Conservation (phyloP, 257 asterid species). For the Solanum clarkiae region DNA sequence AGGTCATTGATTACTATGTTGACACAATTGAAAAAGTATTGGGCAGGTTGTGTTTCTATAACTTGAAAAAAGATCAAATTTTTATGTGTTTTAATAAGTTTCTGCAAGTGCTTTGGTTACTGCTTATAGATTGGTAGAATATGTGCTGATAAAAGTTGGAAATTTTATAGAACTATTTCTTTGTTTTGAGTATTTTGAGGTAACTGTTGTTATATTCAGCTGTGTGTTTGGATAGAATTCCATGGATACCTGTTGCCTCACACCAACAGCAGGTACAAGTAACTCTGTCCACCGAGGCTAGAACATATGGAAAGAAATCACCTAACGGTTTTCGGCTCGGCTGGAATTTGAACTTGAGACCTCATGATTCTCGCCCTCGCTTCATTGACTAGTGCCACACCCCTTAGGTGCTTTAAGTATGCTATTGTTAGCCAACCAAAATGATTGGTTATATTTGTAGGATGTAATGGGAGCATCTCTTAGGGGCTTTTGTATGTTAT, state of each 20-base stretch:
- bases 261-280: too few relatives aligned
- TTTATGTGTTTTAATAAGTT: background rate
- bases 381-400: too few relatives aligned
- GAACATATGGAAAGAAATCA: too few relatives aligned
- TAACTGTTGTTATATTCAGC: background rate
- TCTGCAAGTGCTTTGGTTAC: background rate
- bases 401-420: background rate
- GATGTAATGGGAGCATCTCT: background rate
- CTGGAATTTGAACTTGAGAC: too few relatives aligned
- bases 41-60: conserved; percentile 32
- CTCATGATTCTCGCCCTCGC: too few relatives aligned
- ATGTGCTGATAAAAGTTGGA: background rate
- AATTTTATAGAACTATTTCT: background rate
- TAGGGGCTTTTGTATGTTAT: background rate
- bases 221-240: too few relatives aligned
- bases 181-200: background rate
- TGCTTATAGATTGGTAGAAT: background rate
- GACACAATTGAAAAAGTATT: conserved; percentile 45
- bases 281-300: too few relatives aligned
- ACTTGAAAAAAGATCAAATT: background rate
- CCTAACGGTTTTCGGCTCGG: too few relatives aligned
- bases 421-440: background rate
- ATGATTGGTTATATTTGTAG: background rate
- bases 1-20: conserved; percentile 63
- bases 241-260: too few relatives aligned